These are phyloP conservation scores for Pichia sp. DNA, from an alignment of 1,139 yeast genomes.

Conservation along the genomic window DNA sequence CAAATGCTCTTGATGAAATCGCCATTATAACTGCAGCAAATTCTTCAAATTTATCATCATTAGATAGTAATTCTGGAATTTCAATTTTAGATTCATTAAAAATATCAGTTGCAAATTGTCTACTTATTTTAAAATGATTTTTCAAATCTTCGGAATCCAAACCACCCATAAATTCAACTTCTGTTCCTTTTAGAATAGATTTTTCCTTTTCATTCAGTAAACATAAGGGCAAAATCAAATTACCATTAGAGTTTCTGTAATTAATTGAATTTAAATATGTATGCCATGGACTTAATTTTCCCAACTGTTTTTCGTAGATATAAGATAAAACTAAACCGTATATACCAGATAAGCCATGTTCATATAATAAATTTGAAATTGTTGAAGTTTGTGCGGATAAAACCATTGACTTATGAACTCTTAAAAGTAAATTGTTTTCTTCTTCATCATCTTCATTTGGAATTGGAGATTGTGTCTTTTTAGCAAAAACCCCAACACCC, in stretches of 20 bases:
- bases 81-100: constrained; percentile 36
- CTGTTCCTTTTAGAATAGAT: constrained; percentile 53
- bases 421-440: constrained; percentile 29
- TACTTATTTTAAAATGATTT: constrained; percentile 46
- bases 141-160: constrained; percentile 53
- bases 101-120: constrained; percentile 40
- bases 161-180: constrained; percentile 57
- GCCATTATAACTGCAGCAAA: constrained; percentile 52
- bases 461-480: constrained; percentile 32
- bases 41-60: constrained; percentile 28
- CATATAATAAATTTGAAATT: constrained; percentile 61
- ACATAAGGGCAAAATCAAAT: constrained; percentile 49
- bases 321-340: constrained; percentile 61
- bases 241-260: constrained; percentile 25
- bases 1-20: constrained; percentile 73
- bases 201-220: constrained; percentile 56
- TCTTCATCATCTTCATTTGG: constrained; percentile 27
- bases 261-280: constrained; percentile 55
- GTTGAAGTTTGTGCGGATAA: constrained; percentile 55
- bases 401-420: constrained; percentile 46
- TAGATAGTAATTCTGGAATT: constrained; percentile 21
- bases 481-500: constrained; percentile 72
- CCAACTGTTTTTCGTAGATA: constrained; percentile 55
- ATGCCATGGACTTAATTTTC: constrained; percentile 68
- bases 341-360: constrained; percentile 56